phyloP scores from a whole-genome alignment of 2,329 filamentous ascomycete genomes.

The Stagonosporopsis vannaccii region DNA sequence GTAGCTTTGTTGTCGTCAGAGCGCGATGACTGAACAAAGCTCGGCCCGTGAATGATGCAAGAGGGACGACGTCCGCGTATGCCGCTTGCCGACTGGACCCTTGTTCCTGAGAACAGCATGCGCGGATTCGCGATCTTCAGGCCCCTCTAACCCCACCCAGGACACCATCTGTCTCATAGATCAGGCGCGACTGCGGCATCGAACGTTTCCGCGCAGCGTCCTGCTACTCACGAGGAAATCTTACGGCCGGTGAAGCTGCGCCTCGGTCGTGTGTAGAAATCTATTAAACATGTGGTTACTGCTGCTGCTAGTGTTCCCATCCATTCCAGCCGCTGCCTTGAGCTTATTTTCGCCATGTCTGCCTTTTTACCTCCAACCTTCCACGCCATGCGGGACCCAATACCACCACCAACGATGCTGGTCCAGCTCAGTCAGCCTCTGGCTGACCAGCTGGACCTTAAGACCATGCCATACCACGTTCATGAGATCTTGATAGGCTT shows the following conservation, averaged over 20 bases:
- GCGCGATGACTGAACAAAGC: slow-evolving; percentile 20
- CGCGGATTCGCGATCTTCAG: slow-evolving; percentile 3
- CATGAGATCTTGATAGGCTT: slow-evolving; percentile 77
- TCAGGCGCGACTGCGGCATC: slow-evolving; percentile 20
- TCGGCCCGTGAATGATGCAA: slow-evolving; percentile 10
- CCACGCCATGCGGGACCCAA: slow-evolving; percentile 73
- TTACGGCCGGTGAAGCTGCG: slow-evolving; percentile 5
- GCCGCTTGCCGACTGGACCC: slow-evolving; percentile 5
- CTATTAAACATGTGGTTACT: slow-evolving; percentile 17
- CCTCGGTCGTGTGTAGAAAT: neutral
- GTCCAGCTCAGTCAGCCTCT: slow-evolving; percentile 66
- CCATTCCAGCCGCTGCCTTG: slow-evolving; percentile 7
- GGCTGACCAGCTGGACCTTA: slow-evolving; percentile 67
- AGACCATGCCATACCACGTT: slow-evolving; percentile 75
- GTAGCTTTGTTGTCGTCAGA: slow-evolving; percentile 5
- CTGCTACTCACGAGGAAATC: slow-evolving; percentile 16
- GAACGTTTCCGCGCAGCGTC: slow-evolving; percentile 16
- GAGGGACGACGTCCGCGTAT: slow-evolving; percentile 1
- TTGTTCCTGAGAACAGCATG: slow-evolving; percentile 11
- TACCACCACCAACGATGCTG: slow-evolving; percentile 67
- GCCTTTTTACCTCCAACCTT: slow-evolving; percentile 23
- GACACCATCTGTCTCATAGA: slow-evolving; percentile 18
- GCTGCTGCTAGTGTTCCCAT: slow-evolving; percentile 13
- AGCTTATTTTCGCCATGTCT: slow-evolving; percentile 28
- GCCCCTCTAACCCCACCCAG: slow-evolving; percentile 8